phyloP scores from a whole-genome alignment of 2,329 filamentous ascomycete genomes.

The Fusarium lateritium region DNA sequence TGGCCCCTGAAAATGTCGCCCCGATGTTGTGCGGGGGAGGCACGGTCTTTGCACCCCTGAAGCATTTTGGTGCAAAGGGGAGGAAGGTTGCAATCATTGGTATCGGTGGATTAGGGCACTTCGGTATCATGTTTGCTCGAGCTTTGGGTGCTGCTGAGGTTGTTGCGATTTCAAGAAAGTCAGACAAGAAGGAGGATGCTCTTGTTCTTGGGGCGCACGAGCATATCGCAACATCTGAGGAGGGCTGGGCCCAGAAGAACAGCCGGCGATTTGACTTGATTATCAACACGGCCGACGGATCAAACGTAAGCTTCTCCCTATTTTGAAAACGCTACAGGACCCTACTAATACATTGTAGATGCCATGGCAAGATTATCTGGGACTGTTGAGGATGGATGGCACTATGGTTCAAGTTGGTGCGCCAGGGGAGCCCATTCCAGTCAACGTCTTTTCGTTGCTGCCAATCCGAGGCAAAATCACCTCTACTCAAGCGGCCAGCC shows the following conservation, averaged over 20 bases:
- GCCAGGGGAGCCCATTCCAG: constrained; percentile 57
- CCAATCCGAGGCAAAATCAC: constrained; percentile 11
- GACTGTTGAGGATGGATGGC: constrained; percentile 64
- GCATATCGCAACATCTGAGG: constrained; percentile 69
- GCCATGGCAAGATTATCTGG: constrained; percentile 39
- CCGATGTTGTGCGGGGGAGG: constrained; percentile 88
- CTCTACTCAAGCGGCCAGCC: constrained; percentile 57
- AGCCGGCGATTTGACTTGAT: constrained; percentile 78
- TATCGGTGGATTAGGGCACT: constrained; percentile 77
- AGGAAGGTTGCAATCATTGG: constrained; percentile 77
- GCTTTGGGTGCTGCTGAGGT: constrained; percentile 73
- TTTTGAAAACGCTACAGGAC: not conserved
- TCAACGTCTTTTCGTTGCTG: constrained; percentile 38
- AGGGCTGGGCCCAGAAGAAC: constrained; percentile 67
- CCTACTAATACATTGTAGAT: constrained; percentile 24
- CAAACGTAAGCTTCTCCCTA: constrained; percentile 42
- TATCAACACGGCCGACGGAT: constrained; percentile 76
- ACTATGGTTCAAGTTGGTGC: constrained; percentile 73
- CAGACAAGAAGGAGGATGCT: constrained; percentile 69
- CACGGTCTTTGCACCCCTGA: constrained; percentile 82
- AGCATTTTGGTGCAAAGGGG: constrained; percentile 60
- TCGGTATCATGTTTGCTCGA: constrained; percentile 76
- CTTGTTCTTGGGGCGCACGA: constrained; percentile 68
- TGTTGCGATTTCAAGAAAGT: constrained; percentile 69
- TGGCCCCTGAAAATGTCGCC: constrained; percentile 73